A percentile compares a stretch with the other conserved stretches of the same genome.
Conservation (phyloP, 768 basidiomycete genomes). For the Hortiboletus flavorubellus region DNA sequence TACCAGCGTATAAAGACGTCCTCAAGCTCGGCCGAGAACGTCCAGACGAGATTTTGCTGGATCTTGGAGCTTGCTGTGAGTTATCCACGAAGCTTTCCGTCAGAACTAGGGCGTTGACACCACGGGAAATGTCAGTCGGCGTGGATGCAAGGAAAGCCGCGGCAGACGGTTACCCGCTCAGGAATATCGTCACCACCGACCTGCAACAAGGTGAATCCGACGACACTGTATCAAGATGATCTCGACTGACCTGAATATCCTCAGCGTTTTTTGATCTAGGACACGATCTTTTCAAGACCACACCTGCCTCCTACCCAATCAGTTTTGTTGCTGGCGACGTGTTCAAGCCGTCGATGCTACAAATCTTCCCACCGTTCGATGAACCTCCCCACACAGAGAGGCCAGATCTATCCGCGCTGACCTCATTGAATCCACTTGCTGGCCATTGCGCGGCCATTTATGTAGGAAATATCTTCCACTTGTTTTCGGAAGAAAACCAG, state of each 20-base stretch:
- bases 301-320: slow-evolving; percentile 47
- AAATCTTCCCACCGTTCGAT: slow-evolving; percentile 29
- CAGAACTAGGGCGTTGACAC: background rate
- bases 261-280: slow-evolving; percentile 57
- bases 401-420: slow-evolving; percentile 33
- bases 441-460: slow-evolving; percentile 49
- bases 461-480: slow-evolving; percentile 44
- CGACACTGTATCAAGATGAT: no score
- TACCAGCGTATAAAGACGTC: slow-evolving; percentile 19
- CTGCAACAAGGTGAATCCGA: slow-evolving; percentile 31
- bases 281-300: slow-evolving; percentile 57
- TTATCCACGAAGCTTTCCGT: background rate
- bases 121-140: slow-evolving; percentile 12
- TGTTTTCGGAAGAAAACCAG: slow-evolving; percentile 30
- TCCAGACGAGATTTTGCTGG: slow-evolving; percentile 36
- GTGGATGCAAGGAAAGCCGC: slow-evolving; percentile 39
- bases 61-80: slow-evolving; percentile 44
- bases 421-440: slow-evolving; percentile 44
- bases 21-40: slow-evolving; percentile 37
- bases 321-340: slow-evolving; percentile 53
- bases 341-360: slow-evolving; percentile 45
- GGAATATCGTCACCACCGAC: slow-evolving; percentile 39
- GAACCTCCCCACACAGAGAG: slow-evolving; percentile 15
- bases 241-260: background rate
- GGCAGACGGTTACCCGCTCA: slow-evolving; percentile 41